Evolutionary conservation across 257 asterid species (phyloP).

Genomic region (Plantago major): DNA sequence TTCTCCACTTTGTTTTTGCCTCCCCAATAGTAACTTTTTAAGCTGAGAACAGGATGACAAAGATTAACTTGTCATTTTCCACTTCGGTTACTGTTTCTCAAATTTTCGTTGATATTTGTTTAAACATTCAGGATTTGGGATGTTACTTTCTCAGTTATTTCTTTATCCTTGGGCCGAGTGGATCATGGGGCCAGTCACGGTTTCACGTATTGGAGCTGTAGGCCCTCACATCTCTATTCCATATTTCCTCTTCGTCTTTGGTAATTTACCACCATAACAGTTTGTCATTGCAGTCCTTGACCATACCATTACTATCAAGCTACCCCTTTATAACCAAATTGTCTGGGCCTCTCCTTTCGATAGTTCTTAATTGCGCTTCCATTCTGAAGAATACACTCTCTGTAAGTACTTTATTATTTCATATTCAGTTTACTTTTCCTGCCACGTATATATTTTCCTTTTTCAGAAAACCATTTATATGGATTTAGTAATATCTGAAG

Average conservation of each 20-base stretch:
- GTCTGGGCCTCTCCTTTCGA: constrained; percentile 45
- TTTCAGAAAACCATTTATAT: too few relatives aligned
- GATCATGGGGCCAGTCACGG: constrained; percentile 48
- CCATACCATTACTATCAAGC: constrained; percentile 59
- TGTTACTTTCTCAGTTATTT: constrained; percentile 64
- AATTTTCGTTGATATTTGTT: not conserved
- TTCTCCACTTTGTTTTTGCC: not conserved
- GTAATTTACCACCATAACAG: not conserved
- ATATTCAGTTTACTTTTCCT: too few relatives aligned
- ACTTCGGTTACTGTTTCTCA: not conserved
- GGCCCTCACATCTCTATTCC: constrained; percentile 9
- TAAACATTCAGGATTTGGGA: constrained; percentile 53
- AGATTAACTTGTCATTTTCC: not conserved
- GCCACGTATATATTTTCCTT: too few relatives aligned
- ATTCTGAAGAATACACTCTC: constrained; percentile 57
- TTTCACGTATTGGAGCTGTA: constrained; percentile 76
- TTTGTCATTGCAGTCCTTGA: constrained; percentile 39
- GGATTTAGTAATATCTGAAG: too few relatives aligned
- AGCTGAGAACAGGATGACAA: not conserved
- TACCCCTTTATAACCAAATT: constrained; percentile 67
- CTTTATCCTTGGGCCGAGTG: constrained; percentile 57
- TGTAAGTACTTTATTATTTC: constrained; percentile 37
- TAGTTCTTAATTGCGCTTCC: constrained; percentile 62
- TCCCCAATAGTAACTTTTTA: not conserved
- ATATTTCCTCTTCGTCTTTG: not conserved